A percentile compares a stretch with the other conserved stretches of the same genome.
These are phyloP conservation scores for Colletotrichum spaethianum DNA, from an alignment of 2,329 filamentous ascomycete species.

Conservation along the genomic window DNA sequence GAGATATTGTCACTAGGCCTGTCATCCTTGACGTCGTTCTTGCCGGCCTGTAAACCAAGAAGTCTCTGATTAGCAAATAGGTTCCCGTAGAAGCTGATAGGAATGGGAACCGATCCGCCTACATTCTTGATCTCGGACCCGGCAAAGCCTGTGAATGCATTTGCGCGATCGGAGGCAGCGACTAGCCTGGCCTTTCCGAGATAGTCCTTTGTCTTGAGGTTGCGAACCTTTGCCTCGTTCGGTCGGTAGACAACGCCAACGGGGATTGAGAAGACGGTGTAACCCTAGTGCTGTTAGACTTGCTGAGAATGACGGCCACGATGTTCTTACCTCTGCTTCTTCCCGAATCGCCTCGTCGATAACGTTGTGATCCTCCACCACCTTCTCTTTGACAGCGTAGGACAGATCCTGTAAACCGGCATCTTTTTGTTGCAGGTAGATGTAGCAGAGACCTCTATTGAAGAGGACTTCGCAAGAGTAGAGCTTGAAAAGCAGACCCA, in stretches of 20 bases:
- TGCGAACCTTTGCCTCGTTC: constrained; percentile 98
- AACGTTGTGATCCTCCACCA: constrained; percentile 95
- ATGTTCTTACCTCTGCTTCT: constrained; percentile 81
- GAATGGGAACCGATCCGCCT: constrained; percentile 47
- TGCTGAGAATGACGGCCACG: background rate
- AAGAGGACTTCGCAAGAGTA: constrained; percentile 98
- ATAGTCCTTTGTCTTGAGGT: constrained; percentile 97
- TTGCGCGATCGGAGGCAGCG: constrained; percentile 85
- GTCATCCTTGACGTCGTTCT: constrained; percentile 78
- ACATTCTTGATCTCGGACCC: constrained; percentile 85
- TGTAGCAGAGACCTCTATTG: constrained; percentile 97
- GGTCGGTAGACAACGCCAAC: constrained; percentile 96
- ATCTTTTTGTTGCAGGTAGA: constrained; percentile 93
- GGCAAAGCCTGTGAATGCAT: constrained; percentile 86
- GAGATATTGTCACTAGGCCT: constrained; percentile 87
- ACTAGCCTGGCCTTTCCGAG: constrained; percentile 95
- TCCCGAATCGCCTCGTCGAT: constrained; percentile 97
- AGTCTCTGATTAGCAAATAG: constrained; percentile 45
- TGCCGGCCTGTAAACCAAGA: constrained; percentile 59
- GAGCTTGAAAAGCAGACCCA: constrained; percentile 94
- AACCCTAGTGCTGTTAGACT: constrained; percentile 72
- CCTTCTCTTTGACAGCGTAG: constrained; percentile 95
- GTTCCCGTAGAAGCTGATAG: constrained; percentile 25
- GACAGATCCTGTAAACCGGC: constrained; percentile 91
- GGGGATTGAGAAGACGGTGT: constrained; percentile 98